A percentile compares a stretch with the other conserved stretches of the same genome.
These are phyloP conservation scores for Dysphania ambrosioides DNA, from an alignment of 148 eudicot species.

Conservation along the genomic window DNA sequence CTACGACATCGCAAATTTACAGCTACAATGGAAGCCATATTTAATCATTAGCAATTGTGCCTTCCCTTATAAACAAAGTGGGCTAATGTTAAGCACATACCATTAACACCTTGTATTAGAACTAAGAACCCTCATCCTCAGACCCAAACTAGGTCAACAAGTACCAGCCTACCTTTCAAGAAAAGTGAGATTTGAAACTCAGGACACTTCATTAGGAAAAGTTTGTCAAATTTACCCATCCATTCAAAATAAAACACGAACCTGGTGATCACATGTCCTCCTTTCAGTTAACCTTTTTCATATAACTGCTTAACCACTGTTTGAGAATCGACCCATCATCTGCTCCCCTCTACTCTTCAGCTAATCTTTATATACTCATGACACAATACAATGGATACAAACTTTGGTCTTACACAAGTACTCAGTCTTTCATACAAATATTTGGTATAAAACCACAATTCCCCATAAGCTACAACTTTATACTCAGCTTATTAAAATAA, in stretches of 20 bases:
- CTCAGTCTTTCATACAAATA: no score
- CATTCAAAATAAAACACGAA: background rate
- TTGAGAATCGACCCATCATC: background rate
- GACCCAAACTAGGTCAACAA: background rate
- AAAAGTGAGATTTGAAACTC: no score
- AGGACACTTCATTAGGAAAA: background rate
- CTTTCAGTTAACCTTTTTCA: no score
- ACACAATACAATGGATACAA: no score
- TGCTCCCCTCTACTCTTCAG: background rate
- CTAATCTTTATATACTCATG: background rate
- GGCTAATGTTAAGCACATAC: background rate
- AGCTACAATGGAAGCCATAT: background rate
- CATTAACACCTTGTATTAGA: background rate
- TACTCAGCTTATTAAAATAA: no score
- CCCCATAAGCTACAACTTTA: no score
- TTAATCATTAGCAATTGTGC: background rate
- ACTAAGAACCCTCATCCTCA: background rate
- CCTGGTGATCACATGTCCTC: background rate
- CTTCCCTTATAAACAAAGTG: background rate
- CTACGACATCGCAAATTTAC: background rate
- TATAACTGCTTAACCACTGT: background rate
- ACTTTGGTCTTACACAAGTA: no score
- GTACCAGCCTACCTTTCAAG: background rate
- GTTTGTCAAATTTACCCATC: no score
- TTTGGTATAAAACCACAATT: no score